phyloP scores from a whole-genome alignment of 2,329 filamentous ascomycete species.

The Aureobasidium sp. region DNA sequence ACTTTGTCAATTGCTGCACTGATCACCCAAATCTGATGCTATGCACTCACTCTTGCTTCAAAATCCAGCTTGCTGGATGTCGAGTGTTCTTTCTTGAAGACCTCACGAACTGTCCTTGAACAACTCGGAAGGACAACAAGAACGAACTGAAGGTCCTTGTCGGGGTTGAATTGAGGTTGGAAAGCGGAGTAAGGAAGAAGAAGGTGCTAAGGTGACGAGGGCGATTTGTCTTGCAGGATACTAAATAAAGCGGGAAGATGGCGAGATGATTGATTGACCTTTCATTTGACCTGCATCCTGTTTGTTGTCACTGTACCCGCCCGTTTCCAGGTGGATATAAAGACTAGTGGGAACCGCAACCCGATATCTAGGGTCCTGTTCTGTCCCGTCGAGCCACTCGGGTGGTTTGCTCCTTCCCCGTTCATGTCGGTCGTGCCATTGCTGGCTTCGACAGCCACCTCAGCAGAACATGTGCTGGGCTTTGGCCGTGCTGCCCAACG shows the following conservation, averaged over 20 bases:
- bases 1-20: neutral
- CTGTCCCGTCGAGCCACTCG: conserved; percentile 5
- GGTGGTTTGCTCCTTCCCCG: conserved; percentile 3
- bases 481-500: neutral
- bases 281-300: conserved; percentile 11
- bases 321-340: conserved; percentile 11
- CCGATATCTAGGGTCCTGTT: neutral
- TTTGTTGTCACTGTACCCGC: conserved; percentile 11
- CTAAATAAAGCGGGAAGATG: neutral
- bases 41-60: conserved; percentile 17
- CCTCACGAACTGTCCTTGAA: conserved; percentile 19
- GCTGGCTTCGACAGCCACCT: neutral
- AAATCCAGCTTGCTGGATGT: conserved; percentile 18
- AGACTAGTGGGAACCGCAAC: neutral
- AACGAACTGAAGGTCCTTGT: conserved; percentile 16
- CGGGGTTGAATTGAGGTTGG: neutral
- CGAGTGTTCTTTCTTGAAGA: conserved; percentile 15
- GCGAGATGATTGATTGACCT: conserved; percentile 5
- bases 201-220: conserved; percentile 9
- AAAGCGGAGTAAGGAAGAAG: neutral
- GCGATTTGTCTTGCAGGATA: conserved; percentile 9
- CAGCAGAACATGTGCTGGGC: neutral
- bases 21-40: neutral
- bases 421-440: neutral
- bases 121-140: conserved; percentile 19